A percentile compares a stretch with the other conserved stretches of the same genome.
Conservation (phyloP, 2,329 filamentous ascomycete genomes). For the Blastomyces emzantsi region DNA sequence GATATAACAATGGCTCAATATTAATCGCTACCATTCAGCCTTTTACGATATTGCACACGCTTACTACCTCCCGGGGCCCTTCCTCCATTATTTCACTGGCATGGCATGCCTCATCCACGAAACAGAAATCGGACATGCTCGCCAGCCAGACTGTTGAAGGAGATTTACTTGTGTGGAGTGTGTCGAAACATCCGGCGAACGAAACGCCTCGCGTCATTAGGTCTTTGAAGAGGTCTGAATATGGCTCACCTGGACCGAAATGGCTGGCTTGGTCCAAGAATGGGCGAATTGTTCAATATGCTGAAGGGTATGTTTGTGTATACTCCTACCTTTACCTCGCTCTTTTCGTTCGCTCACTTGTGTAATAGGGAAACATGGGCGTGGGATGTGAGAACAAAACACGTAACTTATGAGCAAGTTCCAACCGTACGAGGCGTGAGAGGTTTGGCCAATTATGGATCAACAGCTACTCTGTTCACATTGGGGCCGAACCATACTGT, state of each 20-base stretch:
- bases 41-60: slow-evolving; percentile 88
- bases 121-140: slow-evolving; percentile 96
- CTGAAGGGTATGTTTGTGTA: slow-evolving; percentile 62
- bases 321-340: slow-evolving; percentile 4
- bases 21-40: slow-evolving; percentile 83
- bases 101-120: slow-evolving; percentile 94
- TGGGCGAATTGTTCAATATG: slow-evolving; percentile 86
- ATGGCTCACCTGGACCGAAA: slow-evolving; percentile 64
- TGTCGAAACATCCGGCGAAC: slow-evolving; percentile 64
- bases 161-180: slow-evolving; percentile 91
- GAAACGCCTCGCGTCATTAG: slow-evolving; percentile 83
- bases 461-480: slow-evolving; percentile 86
- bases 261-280: slow-evolving; percentile 99
- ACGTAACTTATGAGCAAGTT: slow-evolving; percentile 81
- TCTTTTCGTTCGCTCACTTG: slow-evolving; percentile 3
- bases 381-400: slow-evolving; percentile 98
- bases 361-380: slow-evolving; percentile 67
- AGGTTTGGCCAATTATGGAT: slow-evolving; percentile 79
- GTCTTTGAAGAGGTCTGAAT: slow-evolving; percentile 71
- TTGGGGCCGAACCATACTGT: slow-evolving; percentile 79
- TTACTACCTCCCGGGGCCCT: slow-evolving; percentile 73
- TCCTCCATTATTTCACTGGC: slow-evolving; percentile 79
- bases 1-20: slow-evolving; percentile 91
- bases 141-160: slow-evolving; percentile 87
- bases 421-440: slow-evolving; percentile 74